Percentiles rank a stretch among this genome's conserved stretches.
These are phyloP conservation scores for Anisogramma anomala DNA, from an alignment of 2,329 filamentous ascomycete species.

Conservation along the genomic window DNA sequence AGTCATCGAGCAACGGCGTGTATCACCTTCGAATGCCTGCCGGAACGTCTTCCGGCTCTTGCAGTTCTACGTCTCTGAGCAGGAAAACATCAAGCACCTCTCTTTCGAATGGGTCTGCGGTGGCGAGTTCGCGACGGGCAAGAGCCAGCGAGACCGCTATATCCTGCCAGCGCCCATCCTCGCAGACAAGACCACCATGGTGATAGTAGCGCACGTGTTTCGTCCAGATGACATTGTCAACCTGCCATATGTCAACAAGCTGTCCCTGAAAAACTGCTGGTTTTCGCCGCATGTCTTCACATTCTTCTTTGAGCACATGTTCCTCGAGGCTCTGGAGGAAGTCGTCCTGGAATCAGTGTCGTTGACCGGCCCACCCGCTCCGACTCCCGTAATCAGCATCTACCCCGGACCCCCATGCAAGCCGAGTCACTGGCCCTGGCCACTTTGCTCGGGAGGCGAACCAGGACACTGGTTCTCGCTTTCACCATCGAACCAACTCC, in stretches of 20 bases:
- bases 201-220: conserved; percentile 14
- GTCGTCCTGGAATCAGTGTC: conserved; percentile 55
- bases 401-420: conserved; percentile 4
- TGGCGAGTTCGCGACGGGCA: conserved; percentile 53
- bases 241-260: conserved; percentile 44
- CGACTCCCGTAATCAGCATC: conserved; percentile 3
- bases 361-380: conserved; percentile 37
- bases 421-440: conserved; percentile 16
- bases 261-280: conserved; percentile 61
- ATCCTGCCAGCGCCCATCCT: conserved; percentile 51
- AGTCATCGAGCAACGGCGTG: conserved; percentile 25
- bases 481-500: neutral
- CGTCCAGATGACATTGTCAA: conserved; percentile 30
- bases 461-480: conserved; percentile 13
- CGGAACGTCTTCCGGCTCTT: conserved; percentile 42
- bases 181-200: conserved; percentile 23
- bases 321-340: conserved; percentile 34
- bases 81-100: conserved; percentile 42
- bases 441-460: conserved; percentile 13
- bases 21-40: conserved; percentile 40
- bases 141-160: conserved; percentile 49
- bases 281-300: conserved; percentile 46
- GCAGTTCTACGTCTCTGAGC: conserved; percentile 33
- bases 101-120: conserved; percentile 57
- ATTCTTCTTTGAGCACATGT: conserved; percentile 38